Evolutionary conservation across 2,329 filamentous ascomycete species (phyloP).

Genomic region (Rhinocladiella similis): DNA sequence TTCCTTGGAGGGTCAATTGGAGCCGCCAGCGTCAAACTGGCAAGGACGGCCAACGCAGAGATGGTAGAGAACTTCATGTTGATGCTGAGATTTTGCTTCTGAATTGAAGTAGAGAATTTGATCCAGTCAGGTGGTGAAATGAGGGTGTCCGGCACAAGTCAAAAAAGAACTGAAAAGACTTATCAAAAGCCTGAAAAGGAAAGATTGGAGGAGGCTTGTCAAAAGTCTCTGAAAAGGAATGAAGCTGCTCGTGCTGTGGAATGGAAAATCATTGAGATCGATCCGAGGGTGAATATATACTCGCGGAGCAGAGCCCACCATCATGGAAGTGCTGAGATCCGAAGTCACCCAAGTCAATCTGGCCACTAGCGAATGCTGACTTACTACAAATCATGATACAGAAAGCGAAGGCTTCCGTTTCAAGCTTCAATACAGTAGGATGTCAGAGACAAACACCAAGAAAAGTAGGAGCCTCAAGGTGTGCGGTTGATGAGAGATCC

Average conservation of each 20-base stretch:
- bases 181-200: slow-evolving; percentile 22
- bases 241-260: slow-evolving; percentile 14
- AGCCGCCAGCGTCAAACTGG: slow-evolving; percentile 23
- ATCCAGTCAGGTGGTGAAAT: slow-evolving; percentile 10
- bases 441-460: slow-evolving; percentile 14
- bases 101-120: neutral
- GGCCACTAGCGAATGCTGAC: slow-evolving; percentile 5
- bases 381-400: slow-evolving; percentile 25
- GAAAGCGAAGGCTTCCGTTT: slow-evolving; percentile 18
- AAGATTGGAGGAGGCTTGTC: slow-evolving; percentile 23
- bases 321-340: slow-evolving; percentile 21
- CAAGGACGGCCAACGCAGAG: slow-evolving; percentile 17
- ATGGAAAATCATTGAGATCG: slow-evolving; percentile 1
- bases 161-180: slow-evolving; percentile 15
- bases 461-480: neutral
- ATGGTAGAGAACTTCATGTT: slow-evolving; percentile 25
- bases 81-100: neutral
- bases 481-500: slow-evolving; percentile 1
- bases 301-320: neutral
- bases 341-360: slow-evolving; percentile 11
- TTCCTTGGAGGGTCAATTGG: slow-evolving; percentile 10
- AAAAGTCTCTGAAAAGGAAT: slow-evolving; percentile 26
- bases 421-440: slow-evolving; percentile 12
- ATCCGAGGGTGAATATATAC: slow-evolving; percentile 10
- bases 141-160: slow-evolving; percentile 23